Evolutionary conservation across 257 asterid species (phyloP), one percentile per base, ranked within the genome.

Genomic region (Ocimum tenuiflorum): DNA sequence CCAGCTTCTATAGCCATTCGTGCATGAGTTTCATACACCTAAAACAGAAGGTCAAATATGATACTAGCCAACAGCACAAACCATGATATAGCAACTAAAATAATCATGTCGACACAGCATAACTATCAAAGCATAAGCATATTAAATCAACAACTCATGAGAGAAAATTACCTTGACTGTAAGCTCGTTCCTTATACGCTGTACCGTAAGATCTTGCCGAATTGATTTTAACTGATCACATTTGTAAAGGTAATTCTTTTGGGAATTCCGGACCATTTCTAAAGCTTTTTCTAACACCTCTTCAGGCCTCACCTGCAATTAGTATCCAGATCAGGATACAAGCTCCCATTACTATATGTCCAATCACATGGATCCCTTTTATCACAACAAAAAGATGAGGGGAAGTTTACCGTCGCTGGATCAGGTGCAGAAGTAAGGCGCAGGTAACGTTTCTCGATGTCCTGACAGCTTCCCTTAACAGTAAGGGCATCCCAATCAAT

Each of bases 351-450:
- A 63, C 1, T 17, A 45, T 52, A 51, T 59, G 62, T 20, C 52
- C 65, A 42, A 46, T 50, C 47, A 69, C 36, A 58, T 27, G 23
- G 56, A 20, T 43, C 49, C 68, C 68, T 41, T 17, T 29, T 22
- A 71, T 46, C 47, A 74, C 41, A 55, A 49, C 31, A 71, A 31
- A 63, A 65, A 54, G 61, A 59, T 65, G 67, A 63, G 29, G 48
- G 13, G 62, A 49, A 66, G 63, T 71, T 78, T 88, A 94, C 99
- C 76, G 95, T 88, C 50, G 96, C 85, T 65, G 97, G 96, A 77
- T 94, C 99, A 65, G 99, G 99, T 2, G 99, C 99, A 73, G 99
- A 86, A 70, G 99, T 94, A 70, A 94, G 96, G 52, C 99, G 99
- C 77, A 94, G 73, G 79, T 94, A 94, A 56, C 95, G 95, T 75